These are phyloP conservation scores for Claviceps arundinis DNA, from an alignment of 2,329 filamentous ascomycete genomes.

Conservation along the genomic window DNA sequence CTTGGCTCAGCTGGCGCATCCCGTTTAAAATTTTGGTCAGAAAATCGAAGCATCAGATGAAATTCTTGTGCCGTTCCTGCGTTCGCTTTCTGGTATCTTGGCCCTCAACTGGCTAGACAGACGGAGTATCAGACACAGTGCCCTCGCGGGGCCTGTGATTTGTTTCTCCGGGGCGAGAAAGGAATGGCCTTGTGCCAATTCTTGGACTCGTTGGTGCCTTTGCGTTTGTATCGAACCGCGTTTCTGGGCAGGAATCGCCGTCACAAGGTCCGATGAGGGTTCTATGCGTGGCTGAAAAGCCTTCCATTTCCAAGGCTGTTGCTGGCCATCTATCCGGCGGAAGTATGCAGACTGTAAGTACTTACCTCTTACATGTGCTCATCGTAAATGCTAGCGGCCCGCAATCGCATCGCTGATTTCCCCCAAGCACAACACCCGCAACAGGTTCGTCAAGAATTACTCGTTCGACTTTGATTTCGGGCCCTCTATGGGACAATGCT, in stretches of 20 bases:
- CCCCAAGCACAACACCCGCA: slow-evolving; percentile 51
- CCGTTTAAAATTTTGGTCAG: too few relatives aligned
- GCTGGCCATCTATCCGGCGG: slow-evolving; percentile 80
- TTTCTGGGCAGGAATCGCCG: not conserved
- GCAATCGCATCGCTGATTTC: slow-evolving; percentile 10
- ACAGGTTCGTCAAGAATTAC: slow-evolving; percentile 86
- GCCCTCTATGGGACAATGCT: slow-evolving; percentile 62
- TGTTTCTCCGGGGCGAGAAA: not conserved
- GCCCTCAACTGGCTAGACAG: not conserved
- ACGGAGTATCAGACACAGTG: not conserved
- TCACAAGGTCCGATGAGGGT: slow-evolving; percentile 28
- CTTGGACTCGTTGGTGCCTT: not conserved
- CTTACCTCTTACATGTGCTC: not conserved
- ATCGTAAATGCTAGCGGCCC: not conserved
- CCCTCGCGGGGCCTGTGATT: not conserved
- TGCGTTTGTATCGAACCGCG: not conserved
- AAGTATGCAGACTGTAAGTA: slow-evolving; percentile 50
- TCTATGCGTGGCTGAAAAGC: slow-evolving; percentile 52
- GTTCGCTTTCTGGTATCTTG: not conserved
- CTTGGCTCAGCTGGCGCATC: too few relatives aligned
- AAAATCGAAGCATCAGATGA: too few relatives aligned
- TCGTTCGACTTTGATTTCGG: slow-evolving; percentile 82
- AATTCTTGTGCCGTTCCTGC: not conserved
- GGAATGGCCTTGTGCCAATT: not conserved
- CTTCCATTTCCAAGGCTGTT: slow-evolving; percentile 90